phyloP scores from a whole-genome alignment of 805 yeast genomes.

The Yamadazyma laniorum region DNA sequence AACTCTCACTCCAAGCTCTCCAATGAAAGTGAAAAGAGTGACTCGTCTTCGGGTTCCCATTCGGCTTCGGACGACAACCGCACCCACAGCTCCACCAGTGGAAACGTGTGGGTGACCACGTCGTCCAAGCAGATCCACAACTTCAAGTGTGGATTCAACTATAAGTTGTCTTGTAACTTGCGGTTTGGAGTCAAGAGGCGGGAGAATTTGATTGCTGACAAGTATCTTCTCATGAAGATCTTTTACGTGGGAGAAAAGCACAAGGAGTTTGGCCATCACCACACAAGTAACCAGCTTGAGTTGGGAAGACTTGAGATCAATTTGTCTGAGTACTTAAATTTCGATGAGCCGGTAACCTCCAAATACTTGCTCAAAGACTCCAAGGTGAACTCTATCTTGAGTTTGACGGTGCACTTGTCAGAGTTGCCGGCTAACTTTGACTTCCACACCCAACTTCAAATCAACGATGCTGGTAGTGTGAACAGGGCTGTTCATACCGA shows the following conservation, averaged over 20 bases:
- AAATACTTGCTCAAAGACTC: constrained; percentile 73
- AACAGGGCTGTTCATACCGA: constrained; percentile 3
- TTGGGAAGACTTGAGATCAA: constrained; percentile 71
- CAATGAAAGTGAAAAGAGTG: background rate
- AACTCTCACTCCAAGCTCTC: background rate
- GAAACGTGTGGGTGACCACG: constrained; percentile 29
- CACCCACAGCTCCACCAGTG: constrained; percentile 14
- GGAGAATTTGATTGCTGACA: constrained; percentile 40
- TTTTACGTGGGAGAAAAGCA: constrained; percentile 32
- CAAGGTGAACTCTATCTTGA: constrained; percentile 78
- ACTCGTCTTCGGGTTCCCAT: background rate
- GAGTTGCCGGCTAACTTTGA: constrained; percentile 38
- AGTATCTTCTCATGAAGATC: constrained; percentile 39
- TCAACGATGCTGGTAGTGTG: constrained; percentile 22
- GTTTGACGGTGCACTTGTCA: constrained; percentile 53
- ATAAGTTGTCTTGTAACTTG: constrained; percentile 33
- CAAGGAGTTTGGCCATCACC: constrained; percentile 10
- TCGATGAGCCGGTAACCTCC: constrained; percentile 50
- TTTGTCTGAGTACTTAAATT: constrained; percentile 66
- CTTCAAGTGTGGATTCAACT: constrained; percentile 40
- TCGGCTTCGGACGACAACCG: constrained; percentile 3
- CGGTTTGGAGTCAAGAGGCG: constrained; percentile 40
- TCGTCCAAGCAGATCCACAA: constrained; percentile 33
- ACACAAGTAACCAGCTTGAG: constrained; percentile 11
- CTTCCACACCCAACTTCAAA: constrained; percentile 42